Base-by-base conservation (phyloP, 2,329 filamentous ascomycete species). In the Byssothecium circinans region DNA sequence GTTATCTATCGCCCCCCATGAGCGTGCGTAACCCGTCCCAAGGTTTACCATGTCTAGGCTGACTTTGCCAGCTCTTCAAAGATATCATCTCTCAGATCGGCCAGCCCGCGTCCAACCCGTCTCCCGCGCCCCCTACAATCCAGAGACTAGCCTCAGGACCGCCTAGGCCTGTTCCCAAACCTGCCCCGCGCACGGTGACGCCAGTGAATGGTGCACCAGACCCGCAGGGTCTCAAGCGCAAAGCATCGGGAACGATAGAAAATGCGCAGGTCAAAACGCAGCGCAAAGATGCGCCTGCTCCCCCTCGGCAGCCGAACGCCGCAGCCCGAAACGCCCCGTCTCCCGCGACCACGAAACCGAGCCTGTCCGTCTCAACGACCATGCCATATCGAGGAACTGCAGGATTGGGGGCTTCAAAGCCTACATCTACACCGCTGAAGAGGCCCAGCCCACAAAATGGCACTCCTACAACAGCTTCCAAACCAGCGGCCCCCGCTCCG, bases 321-420 rank as follows among this genome's bases (percentile, higher is more conserved):
- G 49, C 53, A 53, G 49, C 45, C 36, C 65, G 66, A 44, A 54
- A 64, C 27, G 50, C 54, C 15, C 49, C 66, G 32, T 51, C 54
- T 11, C 50, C 64, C 19, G 48, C 57, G 25, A 49, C 61, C 33
- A 46, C 60, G 38, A 67, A 58, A 54, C 55, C 57, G 25, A 62
- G 55, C 25, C 46, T 54, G 15, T 25, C 63, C 17, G 45, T 60
- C 6, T 45, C 61, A 37, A 49, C 56, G 30, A 56, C 50, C 8
- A 62, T 69, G 18, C 68, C 68, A 41, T 72, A 73, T 48, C 65
- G 69, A 46, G 70, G 70, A 36, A 71, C 70, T 15, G 70, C 70
- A 30, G 62, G 58, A 41, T 56, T 58, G 19, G 53, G 59, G 15
- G 53, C 64, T n/a, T 44, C 58, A 2, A 66, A 60, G 40, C 19